These are phyloP conservation scores for Lecanosticta acicola DNA, from an alignment of 2,329 filamentous ascomycete genomes.

Conservation along the genomic window DNA sequence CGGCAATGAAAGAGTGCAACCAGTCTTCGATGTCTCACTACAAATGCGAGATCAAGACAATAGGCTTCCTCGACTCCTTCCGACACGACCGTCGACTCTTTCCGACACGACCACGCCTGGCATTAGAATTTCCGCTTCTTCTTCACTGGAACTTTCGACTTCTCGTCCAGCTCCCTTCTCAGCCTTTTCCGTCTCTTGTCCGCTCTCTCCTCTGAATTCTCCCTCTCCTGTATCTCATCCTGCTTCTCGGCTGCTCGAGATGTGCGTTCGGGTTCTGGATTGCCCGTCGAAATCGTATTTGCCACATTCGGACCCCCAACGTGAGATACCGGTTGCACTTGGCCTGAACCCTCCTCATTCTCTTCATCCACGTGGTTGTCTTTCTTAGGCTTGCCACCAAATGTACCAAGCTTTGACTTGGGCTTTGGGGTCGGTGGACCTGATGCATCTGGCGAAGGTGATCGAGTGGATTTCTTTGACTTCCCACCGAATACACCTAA, in stretches of 20 bases:
- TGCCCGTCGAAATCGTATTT: neutral
- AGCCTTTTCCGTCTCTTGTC: constrained; percentile 52
- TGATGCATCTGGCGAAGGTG: neutral
- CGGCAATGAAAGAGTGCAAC: too few species aligned
- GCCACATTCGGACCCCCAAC: neutral
- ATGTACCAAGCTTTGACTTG: constrained; percentile 18
- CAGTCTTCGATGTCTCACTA: too few species aligned
- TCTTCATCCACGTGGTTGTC: neutral
- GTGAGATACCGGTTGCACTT: neutral
- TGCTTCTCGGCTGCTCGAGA: constrained; percentile 1
- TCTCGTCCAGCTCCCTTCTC: constrained; percentile 48
- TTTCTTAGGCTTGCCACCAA: constrained; percentile 12
- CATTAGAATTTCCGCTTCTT: constrained; percentile 53
- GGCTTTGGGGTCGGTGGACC: constrained; percentile 4
- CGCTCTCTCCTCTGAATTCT: constrained; percentile 49
- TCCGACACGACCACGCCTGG: neutral
- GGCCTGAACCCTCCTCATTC: neutral
- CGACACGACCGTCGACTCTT: neutral
- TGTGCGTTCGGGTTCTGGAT: neutral
- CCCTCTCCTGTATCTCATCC: constrained; percentile 16
- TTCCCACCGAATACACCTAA: constrained; percentile 20
- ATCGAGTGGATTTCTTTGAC: neutral
- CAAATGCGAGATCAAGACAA: too few species aligned
- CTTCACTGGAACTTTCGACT: constrained; percentile 48
- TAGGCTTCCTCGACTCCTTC: too few species aligned